Percentiles rank a stretch among this genome's conserved stretches.
phyloP scores from a whole-genome alignment of 2,329 filamentous ascomycete species.

The Penicillium nordicum region DNA sequence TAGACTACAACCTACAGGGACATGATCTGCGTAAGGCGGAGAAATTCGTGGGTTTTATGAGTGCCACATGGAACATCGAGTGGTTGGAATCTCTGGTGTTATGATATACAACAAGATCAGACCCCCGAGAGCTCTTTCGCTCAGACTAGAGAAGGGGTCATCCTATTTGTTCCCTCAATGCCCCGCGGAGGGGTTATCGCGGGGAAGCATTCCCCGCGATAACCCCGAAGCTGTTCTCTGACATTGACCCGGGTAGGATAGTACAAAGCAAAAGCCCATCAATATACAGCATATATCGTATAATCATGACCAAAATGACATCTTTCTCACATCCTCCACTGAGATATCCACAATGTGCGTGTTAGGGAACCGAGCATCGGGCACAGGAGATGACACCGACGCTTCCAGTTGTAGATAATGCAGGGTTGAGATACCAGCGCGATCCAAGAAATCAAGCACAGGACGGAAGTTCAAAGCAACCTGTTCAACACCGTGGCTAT shows the following conservation, averaged over 20 bases:
- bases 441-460: slow-evolving; percentile 67
- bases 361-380: slow-evolving; percentile 38
- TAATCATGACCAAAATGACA: slow-evolving; percentile 31
- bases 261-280: background rate
- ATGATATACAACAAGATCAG: background rate
- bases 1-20: background rate
- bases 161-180: background rate
- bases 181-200: background rate
- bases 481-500: slow-evolving; percentile 86
- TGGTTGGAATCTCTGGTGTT: background rate
- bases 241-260: background rate
- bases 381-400: slow-evolving; percentile 7
- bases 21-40: background rate
- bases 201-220: background rate
- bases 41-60: background rate
- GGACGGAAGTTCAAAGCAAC: slow-evolving; percentile 78
- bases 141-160: background rate
- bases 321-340: slow-evolving; percentile 35
- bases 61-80: background rate
- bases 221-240: background rate
- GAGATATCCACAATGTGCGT: slow-evolving; percentile 32
- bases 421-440: slow-evolving; percentile 37
- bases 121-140: background rate
- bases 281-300: background rate
- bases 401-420: slow-evolving; percentile 37